phyloP scores from a whole-genome alignment of 2,329 filamentous ascomycete genomes.

The Penicillium sp. region DNA sequence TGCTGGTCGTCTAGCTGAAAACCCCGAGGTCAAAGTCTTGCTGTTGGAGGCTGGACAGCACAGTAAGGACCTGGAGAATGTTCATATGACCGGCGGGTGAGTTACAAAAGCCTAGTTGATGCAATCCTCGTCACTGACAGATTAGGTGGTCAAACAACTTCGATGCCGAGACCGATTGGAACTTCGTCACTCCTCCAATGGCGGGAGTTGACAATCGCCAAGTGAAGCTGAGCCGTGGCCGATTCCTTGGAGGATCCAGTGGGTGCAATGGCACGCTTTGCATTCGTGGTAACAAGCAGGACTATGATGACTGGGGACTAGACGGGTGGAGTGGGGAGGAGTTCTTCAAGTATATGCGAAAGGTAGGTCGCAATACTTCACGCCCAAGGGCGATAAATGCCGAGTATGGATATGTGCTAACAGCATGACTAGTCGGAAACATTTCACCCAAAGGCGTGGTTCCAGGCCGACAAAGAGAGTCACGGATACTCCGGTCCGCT shows the following conservation, averaged over 20 bases:
- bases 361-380: conserved; percentile 34
- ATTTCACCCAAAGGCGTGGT: conserved; percentile 59
- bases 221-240: conserved; percentile 43
- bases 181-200: conserved; percentile 41
- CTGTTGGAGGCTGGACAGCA: conserved; percentile 50
- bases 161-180: conserved; percentile 45
- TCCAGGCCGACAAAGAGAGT: conserved; percentile 45
- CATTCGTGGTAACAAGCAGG: conserved; percentile 42
- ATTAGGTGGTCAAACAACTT: conserved; percentile 42
- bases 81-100: conserved; percentile 45
- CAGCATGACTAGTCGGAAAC: conserved; percentile 47
- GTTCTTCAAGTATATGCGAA: conserved; percentile 56
- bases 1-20: conserved; percentile 47
- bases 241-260: conserved; percentile 43
- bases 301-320: conserved; percentile 55
- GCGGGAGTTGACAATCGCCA: conserved; percentile 39
- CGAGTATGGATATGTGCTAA: neutral
- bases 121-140: neutral
- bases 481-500: conserved; percentile 55
- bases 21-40: conserved; percentile 40
- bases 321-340: conserved; percentile 56
- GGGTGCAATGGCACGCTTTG: conserved; percentile 46
- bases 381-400: neutral
- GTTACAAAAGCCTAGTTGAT: neutral
- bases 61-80: conserved; percentile 44